Evolutionary conservation across 2,329 filamentous ascomycete species (phyloP).

Genomic region (Paecilomyces formosus): DNA sequence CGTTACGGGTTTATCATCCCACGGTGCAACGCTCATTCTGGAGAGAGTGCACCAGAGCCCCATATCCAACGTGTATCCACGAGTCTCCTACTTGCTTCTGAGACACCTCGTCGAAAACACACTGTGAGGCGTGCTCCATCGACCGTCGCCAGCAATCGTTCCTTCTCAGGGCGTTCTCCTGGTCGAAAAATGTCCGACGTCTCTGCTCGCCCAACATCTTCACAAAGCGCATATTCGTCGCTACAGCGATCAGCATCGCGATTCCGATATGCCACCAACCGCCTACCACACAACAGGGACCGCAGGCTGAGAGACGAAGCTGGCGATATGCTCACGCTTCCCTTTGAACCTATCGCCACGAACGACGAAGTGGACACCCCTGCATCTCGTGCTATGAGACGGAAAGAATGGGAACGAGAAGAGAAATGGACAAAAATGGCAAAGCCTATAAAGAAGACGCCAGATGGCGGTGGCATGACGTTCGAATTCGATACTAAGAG

Average conservation of each 20-base stretch:
- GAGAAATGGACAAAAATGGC: conserved; percentile 65
- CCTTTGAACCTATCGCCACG: conserved; percentile 43
- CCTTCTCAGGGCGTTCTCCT: conserved; percentile 35
- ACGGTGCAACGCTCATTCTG: conserved; percentile 6
- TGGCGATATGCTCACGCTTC: conserved; percentile 57
- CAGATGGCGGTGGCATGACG: conserved; percentile 53
- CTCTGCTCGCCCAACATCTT: conserved; percentile 39
- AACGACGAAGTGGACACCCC: conserved; percentile 41
- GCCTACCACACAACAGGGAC: conserved; percentile 46
- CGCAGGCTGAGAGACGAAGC: conserved; percentile 52
- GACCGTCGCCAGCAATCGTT: conserved; percentile 36
- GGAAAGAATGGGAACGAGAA: conserved; percentile 55
- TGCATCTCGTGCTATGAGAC: conserved; percentile 42
- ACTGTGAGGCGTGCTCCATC: conserved; percentile 45
- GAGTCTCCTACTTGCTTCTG: conserved; percentile 48
- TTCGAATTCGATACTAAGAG: conserved; percentile 76
- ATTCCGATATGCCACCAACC: conserved; percentile 47
- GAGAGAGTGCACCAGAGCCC: conserved; percentile 19
- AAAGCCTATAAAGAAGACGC: conserved; percentile 35
- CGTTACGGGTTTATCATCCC: conserved; percentile 58
- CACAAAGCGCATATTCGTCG: conserved; percentile 38
- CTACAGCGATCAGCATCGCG: conserved; percentile 33
- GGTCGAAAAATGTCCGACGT: conserved; percentile 35
- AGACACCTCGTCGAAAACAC: conserved; percentile 47
- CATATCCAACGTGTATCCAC: conserved; percentile 54